Evolutionary conservation across 129 eudicot genomes (phyloP), one percentile per base, ranked within the genome.

Genomic region (Flaveria linearis): DNA sequence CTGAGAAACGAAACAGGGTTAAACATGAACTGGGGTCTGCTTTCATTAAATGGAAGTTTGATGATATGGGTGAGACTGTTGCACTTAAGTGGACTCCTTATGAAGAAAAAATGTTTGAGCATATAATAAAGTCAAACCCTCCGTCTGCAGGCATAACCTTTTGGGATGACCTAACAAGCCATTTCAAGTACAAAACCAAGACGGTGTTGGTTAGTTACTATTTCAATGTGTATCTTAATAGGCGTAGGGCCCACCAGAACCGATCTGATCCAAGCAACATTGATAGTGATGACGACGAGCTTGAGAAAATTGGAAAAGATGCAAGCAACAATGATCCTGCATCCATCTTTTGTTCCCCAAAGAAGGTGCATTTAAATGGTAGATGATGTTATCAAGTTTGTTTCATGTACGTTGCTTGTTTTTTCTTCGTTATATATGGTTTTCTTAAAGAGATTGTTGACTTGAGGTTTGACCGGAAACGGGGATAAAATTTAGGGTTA

Each of bases 221-320:
- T 84, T 91, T 80, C 78, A 94, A 94, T 11, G 97, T 91, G 26
- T 94, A 89, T 76, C 86, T 91, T 79, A 72, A 87, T n/a, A 68
- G 86, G 41, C 92, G 93, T 30, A 86, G 97, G 78, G 90, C 78
- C 66, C 80, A 74, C 57, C 99, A 94, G 85, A 94, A 94, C 52
- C 80, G 99, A 80, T 63, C 68, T 22, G 83, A 71, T 45, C 84
- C 92, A 1, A 78, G 58, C 33, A 69, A 84, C 26, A 83, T 94
- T 4, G 86, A 89, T 71, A 94, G 97, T 26, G 99, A 94, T 36
- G 96, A 93, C 13, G 99, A 94, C 9, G 97, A 89, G 66, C 69
- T 87, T 5, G 96, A 84, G 84, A 77, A 66, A 17, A 23, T 15
- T 3, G 84, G 75, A 36, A 75, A 63, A n/a, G 86, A 80, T 18